Evolutionary conservation across 306 rosid genomes (phyloP), one percentile per base, ranked within the genome.

Genomic region (Trichosanthes cucumerina): DNA sequence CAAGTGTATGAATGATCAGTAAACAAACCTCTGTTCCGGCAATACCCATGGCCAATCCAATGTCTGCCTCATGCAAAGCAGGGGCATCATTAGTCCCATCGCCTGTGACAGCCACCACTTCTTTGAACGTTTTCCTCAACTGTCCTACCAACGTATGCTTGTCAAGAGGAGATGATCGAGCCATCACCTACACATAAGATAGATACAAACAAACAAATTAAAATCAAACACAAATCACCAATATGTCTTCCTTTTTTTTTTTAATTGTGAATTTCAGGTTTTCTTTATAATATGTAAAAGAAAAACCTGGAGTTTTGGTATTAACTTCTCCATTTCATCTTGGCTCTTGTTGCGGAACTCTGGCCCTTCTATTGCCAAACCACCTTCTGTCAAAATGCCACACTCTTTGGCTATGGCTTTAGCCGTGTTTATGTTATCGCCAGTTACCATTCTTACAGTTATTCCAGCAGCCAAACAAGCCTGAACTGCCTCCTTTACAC

Each of bases 11-110:
- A 24, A 69, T 70, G 34, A 24, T 23, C 16, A 43, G 56, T 43
- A 62, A 80, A 77, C 90, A 75, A 82, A 95, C 97, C 97, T 95
- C 99, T n/a, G 97, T 95, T 76, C 98, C 98, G 19, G 93, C 94
- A 73, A 91, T 89, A 47, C 98, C 97, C 97, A 92, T 95, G 34
- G 97, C 95, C 38, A 95, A 90, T 81, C 97, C 99, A 79, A 92
- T 91, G 80, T 95, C 97, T 14, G 97, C 93, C 86, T 95, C 97
- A 36, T 88, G 97, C 87, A 95, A 83, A 9, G 96, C 97, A 10
- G 96, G 97, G 73, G 99, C 97, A 78, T 95, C 99, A 57, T 95
- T 95, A 59, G 98, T 92, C 39, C 98, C 96, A 79, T 92, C 98
- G 64, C 97, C 96, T 8, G 97, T 95, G 64, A 92, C 97, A 41